Conservation (phyloP, 2,329 filamentous ascomycete species). For the Nothophoma quercina region DNA sequence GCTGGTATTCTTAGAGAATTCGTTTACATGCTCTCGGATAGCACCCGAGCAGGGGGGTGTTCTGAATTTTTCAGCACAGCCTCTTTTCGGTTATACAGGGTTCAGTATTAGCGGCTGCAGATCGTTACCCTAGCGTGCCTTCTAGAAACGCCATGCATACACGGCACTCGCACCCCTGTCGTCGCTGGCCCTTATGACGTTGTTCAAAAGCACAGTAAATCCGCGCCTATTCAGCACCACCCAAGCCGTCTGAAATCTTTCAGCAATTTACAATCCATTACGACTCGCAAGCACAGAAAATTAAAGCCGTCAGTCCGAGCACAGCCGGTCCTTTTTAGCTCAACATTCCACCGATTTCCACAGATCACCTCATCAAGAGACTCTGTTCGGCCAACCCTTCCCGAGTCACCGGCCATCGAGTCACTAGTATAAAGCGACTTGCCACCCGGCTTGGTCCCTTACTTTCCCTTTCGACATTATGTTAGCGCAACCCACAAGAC, state of each 20-base stretch:
- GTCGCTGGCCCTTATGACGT: constrained; percentile 15
- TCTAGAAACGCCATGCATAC: constrained; percentile 29
- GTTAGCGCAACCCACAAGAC: constrained; percentile 48
- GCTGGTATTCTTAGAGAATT: constrained; percentile 30
- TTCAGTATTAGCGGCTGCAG: constrained; percentile 19
- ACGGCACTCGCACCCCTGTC: constrained; percentile 25
- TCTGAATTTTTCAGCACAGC: constrained; percentile 25
- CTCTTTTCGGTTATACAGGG: constrained; percentile 12
- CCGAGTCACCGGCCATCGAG: constrained; percentile 41
- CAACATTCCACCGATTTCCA: constrained; percentile 36
- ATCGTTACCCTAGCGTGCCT: constrained; percentile 23
- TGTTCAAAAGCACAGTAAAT: constrained; percentile 19
- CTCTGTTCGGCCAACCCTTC: constrained; percentile 18
- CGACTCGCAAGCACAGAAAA: constrained; percentile 22
- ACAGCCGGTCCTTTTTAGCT: constrained; percentile 28
- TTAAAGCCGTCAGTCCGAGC: constrained; percentile 40
- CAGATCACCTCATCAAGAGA: constrained; percentile 46
- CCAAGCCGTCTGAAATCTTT: constrained; percentile 38
- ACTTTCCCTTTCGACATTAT: constrained; percentile 44
- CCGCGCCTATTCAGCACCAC: constrained; percentile 32
- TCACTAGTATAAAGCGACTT: constrained; percentile 48
- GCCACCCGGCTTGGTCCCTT: constrained; percentile 47
- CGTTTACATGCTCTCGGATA: constrained; percentile 27
- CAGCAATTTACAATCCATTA: constrained; percentile 46
- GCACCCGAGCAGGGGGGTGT: constrained; percentile 32